Evolutionary conservation across 257 asterid genomes (phyloP).

Genomic region (Mitragyna speciosa): DNA sequence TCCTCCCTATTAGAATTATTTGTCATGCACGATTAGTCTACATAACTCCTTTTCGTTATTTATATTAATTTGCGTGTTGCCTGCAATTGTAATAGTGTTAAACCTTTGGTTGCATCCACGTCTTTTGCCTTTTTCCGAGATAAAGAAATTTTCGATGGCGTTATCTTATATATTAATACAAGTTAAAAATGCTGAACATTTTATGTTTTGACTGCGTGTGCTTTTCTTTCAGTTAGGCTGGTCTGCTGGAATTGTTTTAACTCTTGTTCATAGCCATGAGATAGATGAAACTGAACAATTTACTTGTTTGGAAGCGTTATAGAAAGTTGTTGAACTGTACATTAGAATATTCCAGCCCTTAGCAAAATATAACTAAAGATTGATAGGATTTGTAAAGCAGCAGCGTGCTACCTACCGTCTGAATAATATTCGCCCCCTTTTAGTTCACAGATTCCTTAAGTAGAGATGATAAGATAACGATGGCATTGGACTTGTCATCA

Average conservation of each 20-base stretch:
- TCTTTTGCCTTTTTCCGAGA: not conserved
- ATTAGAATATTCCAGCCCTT: too few relatives aligned
- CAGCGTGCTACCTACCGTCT: not conserved
- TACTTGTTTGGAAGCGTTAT: not conserved
- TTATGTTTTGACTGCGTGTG: not conserved
- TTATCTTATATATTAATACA: not conserved
- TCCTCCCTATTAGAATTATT: not conserved
- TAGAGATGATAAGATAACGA: slow-evolving; percentile 1
- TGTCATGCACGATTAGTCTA: not conserved
- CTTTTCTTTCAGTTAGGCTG: not conserved
- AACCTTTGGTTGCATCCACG: not conserved
- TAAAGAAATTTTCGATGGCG: too few relatives aligned
- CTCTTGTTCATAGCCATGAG: not conserved
- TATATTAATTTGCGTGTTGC: not conserved
- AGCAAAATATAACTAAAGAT: too few relatives aligned
- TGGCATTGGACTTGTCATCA: not conserved
- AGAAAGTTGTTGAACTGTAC: not conserved
- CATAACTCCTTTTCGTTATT: too few relatives aligned
- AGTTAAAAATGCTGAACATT: not conserved
- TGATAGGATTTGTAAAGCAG: slow-evolving; percentile 8
- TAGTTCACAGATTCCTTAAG: not conserved
- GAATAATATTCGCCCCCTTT: not conserved
- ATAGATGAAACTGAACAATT: not conserved
- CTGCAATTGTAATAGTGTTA: not conserved
- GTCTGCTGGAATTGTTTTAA: not conserved